Conservation (phyloP, 2,329 filamentous ascomycete species). For the Gliomastix tumulicola region DNA sequence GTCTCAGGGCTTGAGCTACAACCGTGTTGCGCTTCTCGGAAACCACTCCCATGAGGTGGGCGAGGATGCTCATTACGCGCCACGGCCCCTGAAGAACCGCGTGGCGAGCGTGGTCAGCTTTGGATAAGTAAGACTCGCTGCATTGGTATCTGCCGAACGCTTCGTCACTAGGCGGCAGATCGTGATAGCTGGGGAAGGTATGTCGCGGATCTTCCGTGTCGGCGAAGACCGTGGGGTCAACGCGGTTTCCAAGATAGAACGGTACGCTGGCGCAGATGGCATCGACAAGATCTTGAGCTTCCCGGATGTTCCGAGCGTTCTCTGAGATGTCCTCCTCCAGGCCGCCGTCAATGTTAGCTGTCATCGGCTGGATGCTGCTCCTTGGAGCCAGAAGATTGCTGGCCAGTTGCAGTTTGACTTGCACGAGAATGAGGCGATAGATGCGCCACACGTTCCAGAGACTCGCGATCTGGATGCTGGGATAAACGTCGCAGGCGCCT, state of each 20-base stretch:
- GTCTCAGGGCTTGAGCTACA: conserved; percentile 2
- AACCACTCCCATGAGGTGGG: conserved; percentile 6
- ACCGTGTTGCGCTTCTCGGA: conserved; percentile 3
- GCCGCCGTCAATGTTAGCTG: not conserved
- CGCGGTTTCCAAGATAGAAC: conserved; percentile 10
- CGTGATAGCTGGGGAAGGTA: conserved; percentile 8
- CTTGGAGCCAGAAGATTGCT: conserved; percentile 1
- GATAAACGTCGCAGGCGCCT: conserved; percentile 9
- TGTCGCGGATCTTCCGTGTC: conserved; percentile 7
- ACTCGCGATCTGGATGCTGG: conserved; percentile 10
- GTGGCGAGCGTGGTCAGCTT: conserved; percentile 8
- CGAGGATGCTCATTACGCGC: conserved; percentile 9
- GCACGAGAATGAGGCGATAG: conserved; percentile 8
- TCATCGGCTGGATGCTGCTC: not conserved
- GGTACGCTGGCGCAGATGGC: conserved; percentile 8
- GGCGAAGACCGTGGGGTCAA: conserved; percentile 6
- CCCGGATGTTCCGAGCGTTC: not conserved
- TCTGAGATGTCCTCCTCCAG: conserved; percentile 6
- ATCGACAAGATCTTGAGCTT: conserved; percentile 6
- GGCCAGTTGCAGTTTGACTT: conserved; percentile 6
- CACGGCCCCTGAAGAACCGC: conserved; percentile 9
- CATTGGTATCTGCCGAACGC: conserved; percentile 1
- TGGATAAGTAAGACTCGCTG: conserved; percentile 3
- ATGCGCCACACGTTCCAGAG: conserved; percentile 11
- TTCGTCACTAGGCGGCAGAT: not conserved